Percentiles rank a stretch among this genome's conserved stretches.
Conservation (phyloP, 176 grass and related monocot species). For the Puya raimondii region DNA sequence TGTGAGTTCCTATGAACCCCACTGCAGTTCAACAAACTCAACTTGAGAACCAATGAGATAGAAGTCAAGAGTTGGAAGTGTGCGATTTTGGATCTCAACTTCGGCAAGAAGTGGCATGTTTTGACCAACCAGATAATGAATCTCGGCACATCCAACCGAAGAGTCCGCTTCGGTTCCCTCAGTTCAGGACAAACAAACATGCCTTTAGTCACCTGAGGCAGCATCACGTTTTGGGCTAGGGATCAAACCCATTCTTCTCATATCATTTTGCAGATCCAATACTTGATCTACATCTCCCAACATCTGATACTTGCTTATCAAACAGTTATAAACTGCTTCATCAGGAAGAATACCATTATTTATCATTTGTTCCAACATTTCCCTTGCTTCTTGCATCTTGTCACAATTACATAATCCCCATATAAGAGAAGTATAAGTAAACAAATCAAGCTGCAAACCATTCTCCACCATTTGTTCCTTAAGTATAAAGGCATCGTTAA, state of each 20-base stretch:
- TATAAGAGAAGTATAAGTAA: slow-evolving; percentile 77
- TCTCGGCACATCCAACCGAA: too few relatives aligned
- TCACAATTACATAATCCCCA: slow-evolving; percentile 72
- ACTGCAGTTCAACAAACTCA: too few relatives aligned
- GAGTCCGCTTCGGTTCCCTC: too few relatives aligned
- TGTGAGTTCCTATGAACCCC: too few relatives aligned
- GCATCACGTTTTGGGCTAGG: slow-evolving; percentile 31
- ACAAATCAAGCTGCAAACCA: slow-evolving; percentile 75
- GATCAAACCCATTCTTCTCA: slow-evolving; percentile 35
- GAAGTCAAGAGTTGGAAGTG: too few relatives aligned
- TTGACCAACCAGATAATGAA: too few relatives aligned
- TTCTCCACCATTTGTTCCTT: slow-evolving; percentile 70
- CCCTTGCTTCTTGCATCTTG: slow-evolving; percentile 76
- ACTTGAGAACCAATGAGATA: too few relatives aligned
- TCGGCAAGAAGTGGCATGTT: too few relatives aligned
- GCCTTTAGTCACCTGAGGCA: slow-evolving; percentile 23
- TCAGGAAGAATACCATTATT: slow-evolving; percentile 68
- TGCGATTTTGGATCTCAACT: too few relatives aligned
- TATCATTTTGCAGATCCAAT: slow-evolving; percentile 56
- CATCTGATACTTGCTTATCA: slow-evolving; percentile 72
- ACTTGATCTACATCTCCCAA: slow-evolving; percentile 59
- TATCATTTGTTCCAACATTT: slow-evolving; percentile 64
- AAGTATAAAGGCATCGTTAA: slow-evolving; percentile 56
- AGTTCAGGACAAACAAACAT: background rate
- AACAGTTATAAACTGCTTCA: slow-evolving; percentile 56